A percentile compares a stretch with the other conserved stretches of the same genome.
Evolutionary conservation across 495 filamentous ascomycete genomes (phyloP).

Genomic region (Tuber magnatum): DNA sequence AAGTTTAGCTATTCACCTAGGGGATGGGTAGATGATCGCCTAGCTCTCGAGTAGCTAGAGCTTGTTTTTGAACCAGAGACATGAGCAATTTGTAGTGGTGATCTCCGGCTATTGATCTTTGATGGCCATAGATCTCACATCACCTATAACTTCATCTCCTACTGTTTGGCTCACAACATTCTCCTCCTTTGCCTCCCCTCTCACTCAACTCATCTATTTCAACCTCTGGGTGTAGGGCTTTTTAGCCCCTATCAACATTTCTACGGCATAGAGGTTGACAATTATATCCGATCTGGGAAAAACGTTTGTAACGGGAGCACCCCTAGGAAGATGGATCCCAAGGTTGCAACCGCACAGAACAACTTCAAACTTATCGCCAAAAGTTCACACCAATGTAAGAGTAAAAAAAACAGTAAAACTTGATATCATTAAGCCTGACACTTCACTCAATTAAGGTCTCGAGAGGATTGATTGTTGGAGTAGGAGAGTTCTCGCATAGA

Average conservation of each 20-base stretch:
- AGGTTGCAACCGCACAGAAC: too few species aligned
- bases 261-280: constrained; percentile 7
- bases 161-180: constrained; percentile 1
- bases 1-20: constrained; percentile 1
- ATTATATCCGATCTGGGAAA: background rate
- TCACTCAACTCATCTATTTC: constrained; percentile 8
- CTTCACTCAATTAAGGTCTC: too few species aligned
- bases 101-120: constrained; percentile 9
- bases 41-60: constrained; percentile 13
- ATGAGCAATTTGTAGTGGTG: background rate
- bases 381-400: too few species aligned
- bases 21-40: constrained; percentile 6
- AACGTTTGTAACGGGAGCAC: too few species aligned
- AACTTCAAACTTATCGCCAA: too few species aligned
- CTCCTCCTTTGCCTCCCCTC: too few species aligned
- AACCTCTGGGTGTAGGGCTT: constrained; percentile 5
- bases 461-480: too few species aligned
- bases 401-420: too few species aligned
- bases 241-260: background rate
- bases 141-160: constrained; percentile 12
- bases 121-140: constrained; percentile 16
- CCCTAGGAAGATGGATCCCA: too few species aligned
- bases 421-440: too few species aligned
- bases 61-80: background rate
- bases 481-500: too few species aligned